These are phyloP conservation scores for Stagonosporopsis rhizophila DNA, from an alignment of 2,329 filamentous ascomycete species.

Conservation along the genomic window DNA sequence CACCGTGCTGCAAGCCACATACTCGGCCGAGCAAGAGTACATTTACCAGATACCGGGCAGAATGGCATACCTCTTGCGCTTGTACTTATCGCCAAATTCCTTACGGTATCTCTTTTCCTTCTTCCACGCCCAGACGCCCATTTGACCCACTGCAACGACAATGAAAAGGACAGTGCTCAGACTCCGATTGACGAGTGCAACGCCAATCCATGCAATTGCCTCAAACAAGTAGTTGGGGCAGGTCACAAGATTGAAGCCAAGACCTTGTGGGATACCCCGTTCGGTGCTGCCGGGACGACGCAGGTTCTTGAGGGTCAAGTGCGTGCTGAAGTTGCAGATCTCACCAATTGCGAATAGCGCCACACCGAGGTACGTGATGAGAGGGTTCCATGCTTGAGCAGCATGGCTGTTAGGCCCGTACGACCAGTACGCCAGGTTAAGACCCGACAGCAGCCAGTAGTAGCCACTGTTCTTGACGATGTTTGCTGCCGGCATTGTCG, in stretches of 20 bases:
- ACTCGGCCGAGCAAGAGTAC: constrained; percentile 3
- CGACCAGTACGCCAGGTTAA: constrained; percentile 82
- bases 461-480: constrained; percentile 95
- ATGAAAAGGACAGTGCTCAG: constrained; percentile 81
- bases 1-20: constrained; percentile 8
- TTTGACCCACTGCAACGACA: constrained; percentile 74
- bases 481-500: constrained; percentile 90
- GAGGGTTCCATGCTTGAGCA: constrained; percentile 59
- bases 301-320: constrained; percentile 78
- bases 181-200: constrained; percentile 80
- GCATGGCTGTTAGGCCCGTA: constrained; percentile 78
- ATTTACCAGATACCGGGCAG: constrained; percentile 75
- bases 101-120: constrained; percentile 91
- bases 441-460: constrained; percentile 87
- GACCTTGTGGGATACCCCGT: constrained; percentile 83
- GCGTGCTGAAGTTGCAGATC: constrained; percentile 78
- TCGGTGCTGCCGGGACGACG: constrained; percentile 79
- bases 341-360: constrained; percentile 80
- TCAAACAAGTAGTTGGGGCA: constrained; percentile 99
- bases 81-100: constrained; percentile 92
- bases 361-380: constrained; percentile 66
- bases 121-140: constrained; percentile 87
- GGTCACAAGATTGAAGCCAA: constrained; percentile 86
- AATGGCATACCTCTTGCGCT: constrained; percentile 88
- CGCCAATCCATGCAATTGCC: constrained; percentile 81